phyloP scores from a whole-genome alignment of 257 asterid genomes.

The Echites panduratus region DNA sequence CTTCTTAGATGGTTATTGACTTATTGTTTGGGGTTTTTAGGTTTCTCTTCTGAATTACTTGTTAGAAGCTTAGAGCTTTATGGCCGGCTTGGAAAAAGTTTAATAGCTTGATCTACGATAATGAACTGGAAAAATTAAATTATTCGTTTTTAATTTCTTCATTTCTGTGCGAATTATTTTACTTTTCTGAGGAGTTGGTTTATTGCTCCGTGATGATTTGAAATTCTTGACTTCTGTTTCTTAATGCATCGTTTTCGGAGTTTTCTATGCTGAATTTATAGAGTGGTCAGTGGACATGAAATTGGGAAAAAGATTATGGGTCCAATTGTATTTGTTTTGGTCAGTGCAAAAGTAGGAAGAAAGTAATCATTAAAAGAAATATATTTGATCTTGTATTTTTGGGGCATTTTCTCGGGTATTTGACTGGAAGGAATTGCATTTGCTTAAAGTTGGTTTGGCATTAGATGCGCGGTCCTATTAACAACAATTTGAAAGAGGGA shows the following conservation, averaged over 20 bases:
- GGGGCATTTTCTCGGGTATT: background rate
- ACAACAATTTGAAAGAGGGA: background rate
- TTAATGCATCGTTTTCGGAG: background rate
- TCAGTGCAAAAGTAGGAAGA: background rate
- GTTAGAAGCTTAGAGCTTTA: conserved; percentile 1
- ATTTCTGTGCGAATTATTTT: background rate
- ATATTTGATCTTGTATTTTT: background rate
- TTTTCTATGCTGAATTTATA: background rate
- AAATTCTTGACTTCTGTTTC: background rate
- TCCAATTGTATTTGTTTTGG: background rate
- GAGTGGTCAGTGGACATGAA: background rate
- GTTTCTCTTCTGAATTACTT: conserved; percentile 4
- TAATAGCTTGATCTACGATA: conserved; percentile 15
- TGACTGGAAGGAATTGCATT: background rate
- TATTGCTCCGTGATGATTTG: background rate
- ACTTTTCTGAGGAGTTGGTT: background rate
- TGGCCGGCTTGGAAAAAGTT: background rate
- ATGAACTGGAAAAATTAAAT: background rate
- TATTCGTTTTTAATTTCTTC: background rate
- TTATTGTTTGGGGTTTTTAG: background rate
- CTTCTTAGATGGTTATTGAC: background rate
- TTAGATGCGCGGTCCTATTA: background rate
- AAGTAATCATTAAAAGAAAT: background rate
- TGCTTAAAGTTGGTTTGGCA: background rate
- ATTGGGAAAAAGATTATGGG: conserved; percentile 1